Evolutionary conservation across 345 rosid species (phyloP).

Genomic region (Eucalyptus cloeziana): DNA sequence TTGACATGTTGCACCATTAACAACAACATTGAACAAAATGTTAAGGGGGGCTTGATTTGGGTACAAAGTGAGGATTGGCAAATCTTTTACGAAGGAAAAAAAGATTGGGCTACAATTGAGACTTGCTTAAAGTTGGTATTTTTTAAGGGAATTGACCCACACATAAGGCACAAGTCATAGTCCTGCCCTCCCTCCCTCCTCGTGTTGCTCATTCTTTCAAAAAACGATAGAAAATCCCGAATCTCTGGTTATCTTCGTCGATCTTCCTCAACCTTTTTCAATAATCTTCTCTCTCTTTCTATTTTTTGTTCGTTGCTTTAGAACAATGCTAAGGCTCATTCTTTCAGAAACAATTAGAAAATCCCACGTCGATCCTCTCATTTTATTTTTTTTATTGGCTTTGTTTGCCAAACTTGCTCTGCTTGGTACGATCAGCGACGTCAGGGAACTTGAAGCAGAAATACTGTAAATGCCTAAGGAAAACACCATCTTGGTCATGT

Average conservation of each 20-base stretch:
- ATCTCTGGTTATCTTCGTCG: too few species aligned
- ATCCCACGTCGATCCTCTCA: background rate
- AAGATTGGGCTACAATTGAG: background rate
- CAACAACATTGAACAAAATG: background rate
- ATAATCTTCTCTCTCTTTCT: too few species aligned
- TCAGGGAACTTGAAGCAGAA: background rate
- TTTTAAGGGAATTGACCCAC: background rate
- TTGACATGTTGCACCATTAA: background rate
- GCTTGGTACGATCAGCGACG: background rate
- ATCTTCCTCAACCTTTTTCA: too few species aligned
- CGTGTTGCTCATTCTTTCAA: too few species aligned
- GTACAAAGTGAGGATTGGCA: background rate
- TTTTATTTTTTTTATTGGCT: background rate
- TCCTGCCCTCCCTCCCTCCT: background rate
- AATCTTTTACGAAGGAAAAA: background rate
- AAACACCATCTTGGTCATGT: background rate
- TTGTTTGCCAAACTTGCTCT: background rate
- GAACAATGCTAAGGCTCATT: background rate
- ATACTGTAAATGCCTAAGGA: background rate
- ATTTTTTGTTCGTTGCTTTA: too few species aligned
- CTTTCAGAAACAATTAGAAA: background rate
- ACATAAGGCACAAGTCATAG: background rate
- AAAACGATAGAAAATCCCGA: background rate
- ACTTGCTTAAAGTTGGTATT: background rate
- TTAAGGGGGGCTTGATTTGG: background rate